Percentiles rank a stretch among this genome's conserved stretches.
These are phyloP conservation scores for Russula olivacea DNA, from an alignment of 768 basidiomycete species.

Conservation along the genomic window DNA sequence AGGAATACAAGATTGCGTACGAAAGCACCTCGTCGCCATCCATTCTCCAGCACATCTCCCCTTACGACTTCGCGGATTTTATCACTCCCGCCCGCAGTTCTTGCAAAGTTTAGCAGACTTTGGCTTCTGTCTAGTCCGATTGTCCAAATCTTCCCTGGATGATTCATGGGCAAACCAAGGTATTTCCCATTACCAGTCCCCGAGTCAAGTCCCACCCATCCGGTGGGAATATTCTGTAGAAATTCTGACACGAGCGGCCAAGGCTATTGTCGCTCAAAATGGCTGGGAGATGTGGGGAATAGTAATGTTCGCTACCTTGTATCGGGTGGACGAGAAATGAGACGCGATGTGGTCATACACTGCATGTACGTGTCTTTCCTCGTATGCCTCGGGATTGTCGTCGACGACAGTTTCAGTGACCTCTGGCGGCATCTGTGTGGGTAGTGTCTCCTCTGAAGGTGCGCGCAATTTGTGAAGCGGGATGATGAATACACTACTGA, in stretches of 20 bases:
- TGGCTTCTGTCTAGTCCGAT: slow-evolving; percentile 80
- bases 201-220: slow-evolving; percentile 87
- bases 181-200: slow-evolving; percentile 99
- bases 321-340: slow-evolving; percentile 86
- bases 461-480: background rate
- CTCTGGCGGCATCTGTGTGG: slow-evolving; percentile 31
- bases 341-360: slow-evolving; percentile 81
- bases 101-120: slow-evolving; percentile 73
- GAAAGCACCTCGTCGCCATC: slow-evolving; percentile 77
- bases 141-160: slow-evolving; percentile 57
- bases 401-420: slow-evolving; percentile 34
- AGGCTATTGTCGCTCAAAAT: slow-evolving; percentile 44
- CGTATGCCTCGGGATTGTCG: slow-evolving; percentile 54
- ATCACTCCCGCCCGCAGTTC: slow-evolving; percentile 46
- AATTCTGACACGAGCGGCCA: slow-evolving; percentile 86
- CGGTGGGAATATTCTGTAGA: slow-evolving; percentile 60
- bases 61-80: slow-evolving; percentile 63
- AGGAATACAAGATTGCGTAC: slow-evolving; percentile 42
- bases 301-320: slow-evolving; percentile 52
- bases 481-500: background rate
- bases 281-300: background rate
- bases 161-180: slow-evolving; percentile 64
- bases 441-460: background rate
- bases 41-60: slow-evolving; percentile 67
- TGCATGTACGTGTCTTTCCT: slow-evolving; percentile 69